Evolutionary conservation across 805 yeast species (phyloP), one percentile per base, ranked within the genome.

Genomic region (Brettanomyces sp.): DNA sequence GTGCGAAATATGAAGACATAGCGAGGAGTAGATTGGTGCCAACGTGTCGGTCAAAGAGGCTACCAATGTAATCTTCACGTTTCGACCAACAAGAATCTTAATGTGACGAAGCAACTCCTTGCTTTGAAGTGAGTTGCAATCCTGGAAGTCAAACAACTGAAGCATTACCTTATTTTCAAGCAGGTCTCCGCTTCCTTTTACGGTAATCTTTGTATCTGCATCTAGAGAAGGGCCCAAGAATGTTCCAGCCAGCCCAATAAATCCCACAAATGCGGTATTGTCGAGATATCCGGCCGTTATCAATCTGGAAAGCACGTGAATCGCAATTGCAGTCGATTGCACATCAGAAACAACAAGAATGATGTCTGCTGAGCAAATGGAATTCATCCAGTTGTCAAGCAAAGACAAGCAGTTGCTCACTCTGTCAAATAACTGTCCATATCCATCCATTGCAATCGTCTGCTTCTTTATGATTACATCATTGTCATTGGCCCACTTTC

Each of bases 151-250:
- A 64, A 91, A 93, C 41, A 93, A 64, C 63, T 93, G 99, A 63
- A 76, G 70, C 60, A 91, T 63, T 0, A 96, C 83, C 41, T 84
- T 96, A 53, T 80, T 85, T 58, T 93, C 99, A 47, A 90, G 78
- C 1, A 88, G 80, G 58, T 87, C 88, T 38, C 52, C 52, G 30
- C 52, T 45, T 0, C 95, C 91, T 52, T 85, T 77, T 64, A 90
- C 82, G 52, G 88, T 76, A 28, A 89, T 66, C 22, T 80, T 82
- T 51, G 89, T 85, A 60, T 93, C 98, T 43, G 80, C 74, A 0
- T 96, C 96, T 46, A 80, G 80, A 55, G 86, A 82, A 3, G 98
- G 98, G 0, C 99, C 99, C 58, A 87, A 76, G 54, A 85, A 85
- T 13, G 87, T 75, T 1, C 98, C 98, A 0, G 96, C 95, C 91